Base-by-base conservation (phyloP, 163 green algal genomes). In the Scenedesmus sp. region DNA sequence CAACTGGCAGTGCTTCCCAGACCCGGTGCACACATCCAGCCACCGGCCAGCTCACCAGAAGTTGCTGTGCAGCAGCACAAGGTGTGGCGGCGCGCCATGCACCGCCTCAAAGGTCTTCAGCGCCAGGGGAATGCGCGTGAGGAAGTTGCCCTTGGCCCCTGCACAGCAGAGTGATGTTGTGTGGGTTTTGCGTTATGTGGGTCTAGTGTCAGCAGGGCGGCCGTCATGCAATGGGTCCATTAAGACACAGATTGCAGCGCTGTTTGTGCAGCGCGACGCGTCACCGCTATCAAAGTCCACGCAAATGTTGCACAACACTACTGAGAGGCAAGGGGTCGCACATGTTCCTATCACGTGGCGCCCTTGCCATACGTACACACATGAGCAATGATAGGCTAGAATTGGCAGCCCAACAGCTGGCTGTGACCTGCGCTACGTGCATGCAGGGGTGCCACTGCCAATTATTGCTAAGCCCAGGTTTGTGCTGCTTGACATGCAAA, bases 31-130 rank as follows among this genome's bases (percentile, higher is more conserved):
- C 8, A 64, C 59, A 64, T 64, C n/a, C 55, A 55, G 79, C 79
- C 34, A 52, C 79, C 64, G 15, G 2, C 54, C 3, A 5, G 10
- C 55, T 52, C n/a, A 73, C 83, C 59, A 77, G 57, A 88, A 88
- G 57, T 88, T 88, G 57, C 83, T 88, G 83, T 88, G 83, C 83
- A 74, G 20, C 9, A 88, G 12, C 57, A 88, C 83, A 9, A 88
- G 59, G 83, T 88, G 18, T 20, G 83, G 83, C 23, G 83, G 83
- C 1, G 6, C 83, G 5, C 83, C 83, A 57, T 77, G 55, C n/a
- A 54, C 20, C 4, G 20, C 23, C 6, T 55, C 6, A 9, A 57
- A 88, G 3, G 83, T 70, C 56, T 88, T 74, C 18, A 88, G 83
- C 7, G 83, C 83, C n/a, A 54, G 23, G 7, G 83, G 83, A 1